Conservation (phyloP, 306 rosid genomes). For the Begonia loranthoides region DNA sequence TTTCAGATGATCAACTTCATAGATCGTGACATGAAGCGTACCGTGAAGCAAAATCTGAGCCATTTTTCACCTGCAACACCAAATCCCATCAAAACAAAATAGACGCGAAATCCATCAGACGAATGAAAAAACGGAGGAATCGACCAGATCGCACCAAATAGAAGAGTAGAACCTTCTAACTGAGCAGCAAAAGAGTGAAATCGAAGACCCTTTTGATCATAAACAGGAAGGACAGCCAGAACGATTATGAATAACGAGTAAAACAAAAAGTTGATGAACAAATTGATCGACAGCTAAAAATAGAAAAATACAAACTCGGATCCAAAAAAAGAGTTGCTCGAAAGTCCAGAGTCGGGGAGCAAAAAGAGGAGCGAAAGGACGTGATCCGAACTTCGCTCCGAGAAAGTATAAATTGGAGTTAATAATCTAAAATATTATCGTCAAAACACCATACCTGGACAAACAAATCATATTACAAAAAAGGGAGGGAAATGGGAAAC, state of each 20-base stretch:
- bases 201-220: neutral
- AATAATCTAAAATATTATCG: no score
- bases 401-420: no score
- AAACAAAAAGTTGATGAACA: no score
- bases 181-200: neutral
- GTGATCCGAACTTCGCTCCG: slow-evolving; percentile 10
- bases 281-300: neutral
- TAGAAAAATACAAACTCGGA: neutral
- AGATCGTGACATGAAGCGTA: slow-evolving; percentile 76
- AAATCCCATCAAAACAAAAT: neutral
- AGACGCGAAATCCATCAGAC: neutral
- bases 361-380: slow-evolving; percentile 4
- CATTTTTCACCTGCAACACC: slow-evolving; percentile 54
- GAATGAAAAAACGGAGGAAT: neutral
- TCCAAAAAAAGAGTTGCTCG: neutral
- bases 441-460: no score
- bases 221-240: no score
- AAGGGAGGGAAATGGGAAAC: no score
- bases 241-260: no score
- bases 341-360: neutral
- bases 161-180: neutral
- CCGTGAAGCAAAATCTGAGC: slow-evolving; percentile 70
- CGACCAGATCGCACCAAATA: no score
- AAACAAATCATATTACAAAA: no score
- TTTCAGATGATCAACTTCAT: slow-evolving; percentile 54